phyloP scores from a whole-genome alignment of 73 alveolate genomes.

The Halteria grandinella region DNA sequence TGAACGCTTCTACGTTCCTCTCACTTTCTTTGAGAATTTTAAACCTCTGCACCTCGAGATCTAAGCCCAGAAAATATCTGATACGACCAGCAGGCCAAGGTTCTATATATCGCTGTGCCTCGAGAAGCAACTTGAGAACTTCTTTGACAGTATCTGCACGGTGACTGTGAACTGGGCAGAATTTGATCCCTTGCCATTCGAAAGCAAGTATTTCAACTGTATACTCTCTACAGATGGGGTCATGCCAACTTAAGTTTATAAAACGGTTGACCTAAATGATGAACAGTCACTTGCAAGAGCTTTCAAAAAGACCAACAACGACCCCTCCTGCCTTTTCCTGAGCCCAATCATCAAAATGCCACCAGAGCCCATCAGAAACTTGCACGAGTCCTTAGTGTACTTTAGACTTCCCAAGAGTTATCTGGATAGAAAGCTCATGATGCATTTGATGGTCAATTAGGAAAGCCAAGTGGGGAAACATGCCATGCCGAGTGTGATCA shows the following conservation, averaged over 20 bases:
- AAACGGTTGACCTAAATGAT: constrained; percentile 88
- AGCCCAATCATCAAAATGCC: constrained; percentile 93
- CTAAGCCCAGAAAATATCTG: no score
- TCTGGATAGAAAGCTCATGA: constrained; percentile 88
- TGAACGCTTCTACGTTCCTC: constrained; percentile 91
- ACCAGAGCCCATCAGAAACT: constrained; percentile 88
- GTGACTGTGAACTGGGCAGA: constrained; percentile 89
- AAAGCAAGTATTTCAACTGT: constrained; percentile 79
- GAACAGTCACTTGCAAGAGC: constrained; percentile 89
- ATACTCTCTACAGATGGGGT: constrained; percentile 91
- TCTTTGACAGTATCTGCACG: constrained; percentile 91
- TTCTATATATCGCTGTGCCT: constrained; percentile 88
- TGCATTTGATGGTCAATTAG: constrained; percentile 92
- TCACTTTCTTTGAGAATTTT: constrained; percentile 87
- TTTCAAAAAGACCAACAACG: constrained; percentile 81
- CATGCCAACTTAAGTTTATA: constrained; percentile 83
- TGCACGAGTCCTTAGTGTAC: constrained; percentile 90
- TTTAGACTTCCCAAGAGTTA: constrained; percentile 95
- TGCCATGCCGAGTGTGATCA: constrained; percentile 96
- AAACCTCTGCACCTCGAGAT: constrained; percentile 95
- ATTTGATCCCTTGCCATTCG: constrained; percentile 94
- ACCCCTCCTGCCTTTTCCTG: constrained; percentile 77
- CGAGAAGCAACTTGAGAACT: constrained; percentile 92
- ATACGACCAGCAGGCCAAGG: no score
- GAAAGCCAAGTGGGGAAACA: constrained; percentile 84